These are phyloP conservation scores for Picochlorum sp. DNA, from an alignment of 139 green algal genomes.

Conservation along the genomic window DNA sequence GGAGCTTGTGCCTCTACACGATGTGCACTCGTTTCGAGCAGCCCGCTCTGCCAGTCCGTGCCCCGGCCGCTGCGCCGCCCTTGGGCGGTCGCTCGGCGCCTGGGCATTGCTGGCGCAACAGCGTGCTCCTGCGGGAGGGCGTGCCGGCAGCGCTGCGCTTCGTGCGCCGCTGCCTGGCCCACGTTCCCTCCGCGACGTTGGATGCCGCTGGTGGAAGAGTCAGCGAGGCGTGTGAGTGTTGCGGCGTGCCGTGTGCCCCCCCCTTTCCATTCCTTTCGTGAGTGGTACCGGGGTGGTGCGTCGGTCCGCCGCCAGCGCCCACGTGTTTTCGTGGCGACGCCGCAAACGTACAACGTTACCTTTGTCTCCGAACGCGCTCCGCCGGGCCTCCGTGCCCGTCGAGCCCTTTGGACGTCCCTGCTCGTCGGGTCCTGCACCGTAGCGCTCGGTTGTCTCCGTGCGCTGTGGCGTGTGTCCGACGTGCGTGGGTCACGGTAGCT, in stretches of 20 bases:
- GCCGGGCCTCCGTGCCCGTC: background rate
- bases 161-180: background rate
- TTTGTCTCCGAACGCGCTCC: background rate
- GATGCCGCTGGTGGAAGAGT: background rate
- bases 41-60: background rate
- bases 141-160: background rate
- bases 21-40: background rate
- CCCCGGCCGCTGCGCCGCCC: background rate
- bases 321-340: background rate
- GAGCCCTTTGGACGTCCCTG: background rate
- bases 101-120: background rate
- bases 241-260: background rate
- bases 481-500: conserved; percentile 30
- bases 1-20: background rate
- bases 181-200: background rate
- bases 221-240: background rate
- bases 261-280: too few species aligned
- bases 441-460: background rate
- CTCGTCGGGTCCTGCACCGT: background rate
- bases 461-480: background rate
- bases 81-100: background rate
- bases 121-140: background rate
- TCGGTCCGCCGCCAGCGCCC: background rate
- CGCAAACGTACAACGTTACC: background rate
- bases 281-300: too few species aligned